These are phyloP conservation scores for Citrus sp. DNA, from an alignment of 345 rosid species.

Conservation along the genomic window DNA sequence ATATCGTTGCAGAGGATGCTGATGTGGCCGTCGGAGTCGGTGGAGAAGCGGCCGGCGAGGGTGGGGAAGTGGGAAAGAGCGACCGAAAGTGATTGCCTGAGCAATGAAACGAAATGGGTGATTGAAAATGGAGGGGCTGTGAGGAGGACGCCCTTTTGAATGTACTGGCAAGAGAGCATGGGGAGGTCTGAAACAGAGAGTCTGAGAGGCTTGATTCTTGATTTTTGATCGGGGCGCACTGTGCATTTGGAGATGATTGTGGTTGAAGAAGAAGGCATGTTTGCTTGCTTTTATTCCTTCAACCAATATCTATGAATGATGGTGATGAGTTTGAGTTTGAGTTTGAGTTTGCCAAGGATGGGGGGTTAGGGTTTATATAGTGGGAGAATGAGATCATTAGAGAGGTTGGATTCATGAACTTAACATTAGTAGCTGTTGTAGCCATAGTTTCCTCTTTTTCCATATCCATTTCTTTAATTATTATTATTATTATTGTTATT, in stretches of 20 bases:
- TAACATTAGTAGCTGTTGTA: slow-evolving; percentile 13
- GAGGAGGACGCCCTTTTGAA: slow-evolving; percentile 89
- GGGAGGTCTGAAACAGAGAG: slow-evolving; percentile 95
- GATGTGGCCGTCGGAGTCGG: slow-evolving; percentile 58
- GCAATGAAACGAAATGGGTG: slow-evolving; percentile 38
- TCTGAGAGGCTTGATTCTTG: slow-evolving; percentile 39
- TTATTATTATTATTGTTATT: neutral
- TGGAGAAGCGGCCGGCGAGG: slow-evolving; percentile 78
- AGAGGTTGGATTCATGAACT: slow-evolving; percentile 53
- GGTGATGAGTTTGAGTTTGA: neutral
- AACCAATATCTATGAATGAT: no score
- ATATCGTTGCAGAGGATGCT: slow-evolving; percentile 69
- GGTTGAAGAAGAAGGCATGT: slow-evolving; percentile 53
- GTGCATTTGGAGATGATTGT: slow-evolving; percentile 57
- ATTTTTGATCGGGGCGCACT: slow-evolving; percentile 41
- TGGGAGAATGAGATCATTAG: neutral
- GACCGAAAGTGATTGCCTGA: slow-evolving; percentile 61
- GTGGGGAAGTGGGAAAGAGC: slow-evolving; percentile 77
- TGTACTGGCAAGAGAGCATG: slow-evolving; percentile 97
- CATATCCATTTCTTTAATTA: neutral
- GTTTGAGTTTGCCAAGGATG: neutral
- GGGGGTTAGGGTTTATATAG: slow-evolving; percentile 40
- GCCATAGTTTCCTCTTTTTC: neutral
- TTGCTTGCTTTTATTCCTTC: no score
- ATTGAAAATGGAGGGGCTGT: slow-evolving; percentile 40